Percentiles rank a stretch among this genome's conserved stretches.
These are phyloP conservation scores for Phragmites australis DNA, from an alignment of 176 grass and related monocot species.

Conservation along the genomic window DNA sequence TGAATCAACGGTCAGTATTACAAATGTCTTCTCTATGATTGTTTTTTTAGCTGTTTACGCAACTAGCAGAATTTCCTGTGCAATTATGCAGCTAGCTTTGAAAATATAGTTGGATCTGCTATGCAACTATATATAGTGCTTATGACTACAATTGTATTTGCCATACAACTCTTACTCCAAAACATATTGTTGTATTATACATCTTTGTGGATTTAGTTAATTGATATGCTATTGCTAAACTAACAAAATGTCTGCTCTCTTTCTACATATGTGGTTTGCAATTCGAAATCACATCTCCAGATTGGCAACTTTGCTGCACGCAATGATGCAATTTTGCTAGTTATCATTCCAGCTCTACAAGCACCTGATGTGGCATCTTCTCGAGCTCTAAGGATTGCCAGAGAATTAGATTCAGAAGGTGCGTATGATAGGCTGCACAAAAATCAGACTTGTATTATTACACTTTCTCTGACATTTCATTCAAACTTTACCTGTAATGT, in stretches of 20 bases:
- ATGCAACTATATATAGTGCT: background rate
- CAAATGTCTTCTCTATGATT: background rate
- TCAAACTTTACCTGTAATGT: slow-evolving; percentile 17
- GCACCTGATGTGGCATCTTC: slow-evolving; percentile 78
- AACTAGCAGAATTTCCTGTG: background rate
- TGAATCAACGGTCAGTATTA: slow-evolving; percentile 62
- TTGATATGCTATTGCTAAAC: background rate
- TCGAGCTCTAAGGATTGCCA: slow-evolving; percentile 68
- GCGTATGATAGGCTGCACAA: background rate
- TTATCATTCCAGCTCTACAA: slow-evolving; percentile 76
- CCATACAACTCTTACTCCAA: no score
- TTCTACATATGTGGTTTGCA: slow-evolving; percentile 20
- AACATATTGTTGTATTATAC: no score
- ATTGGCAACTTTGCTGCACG: slow-evolving; percentile 61
- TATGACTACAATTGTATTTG: background rate
- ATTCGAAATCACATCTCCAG: slow-evolving; percentile 39
- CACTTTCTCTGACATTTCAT: background rate
- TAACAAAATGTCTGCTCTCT: slow-evolving; percentile 24
- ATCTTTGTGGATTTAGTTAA: background rate
- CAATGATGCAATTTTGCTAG: slow-evolving; percentile 77
- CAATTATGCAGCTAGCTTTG: background rate
- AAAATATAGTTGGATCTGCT: background rate
- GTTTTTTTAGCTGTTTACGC: background rate
- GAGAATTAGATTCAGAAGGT: slow-evolving; percentile 84
- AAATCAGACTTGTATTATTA: background rate